These are phyloP conservation scores for Suhomyces sp. DNA, from an alignment of 805 yeast species.

Conservation along the genomic window DNA sequence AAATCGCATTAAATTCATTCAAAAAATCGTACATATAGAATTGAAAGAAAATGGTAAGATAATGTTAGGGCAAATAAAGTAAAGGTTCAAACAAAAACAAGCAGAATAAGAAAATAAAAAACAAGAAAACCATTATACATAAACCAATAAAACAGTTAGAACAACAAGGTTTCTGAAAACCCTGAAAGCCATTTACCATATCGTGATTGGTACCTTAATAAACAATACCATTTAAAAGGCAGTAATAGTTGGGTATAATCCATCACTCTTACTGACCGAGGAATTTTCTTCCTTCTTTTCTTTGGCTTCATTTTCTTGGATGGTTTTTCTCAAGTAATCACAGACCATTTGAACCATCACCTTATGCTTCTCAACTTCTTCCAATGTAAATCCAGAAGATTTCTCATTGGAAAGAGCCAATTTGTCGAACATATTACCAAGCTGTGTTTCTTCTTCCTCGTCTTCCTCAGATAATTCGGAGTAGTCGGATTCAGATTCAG, in stretches of 20 bases:
- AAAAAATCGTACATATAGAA: not conserved
- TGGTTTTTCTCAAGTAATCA: conserved; percentile 25
- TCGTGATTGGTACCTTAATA: no score
- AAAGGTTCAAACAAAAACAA: not conserved
- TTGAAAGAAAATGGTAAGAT: not conserved
- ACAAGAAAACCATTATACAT: not conserved
- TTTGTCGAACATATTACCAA: conserved; percentile 13
- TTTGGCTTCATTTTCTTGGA: conserved; percentile 11
- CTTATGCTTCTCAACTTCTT: conserved; percentile 35
- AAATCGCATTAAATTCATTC: not conserved
- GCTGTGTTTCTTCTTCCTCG: conserved; percentile 12
- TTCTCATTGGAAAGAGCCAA: conserved; percentile 11
- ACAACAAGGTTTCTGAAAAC: no score
- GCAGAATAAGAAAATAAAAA: not conserved
- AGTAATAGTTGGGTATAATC: conserved; percentile 41
- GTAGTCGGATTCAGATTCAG: conserved; percentile 6
- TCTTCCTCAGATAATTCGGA: conserved; percentile 10
- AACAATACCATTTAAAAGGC: conserved; percentile 29
- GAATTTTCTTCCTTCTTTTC: conserved; percentile 5
- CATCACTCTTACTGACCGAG: conserved; percentile 12
- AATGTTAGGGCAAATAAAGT: not conserved
- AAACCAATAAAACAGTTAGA: no score
- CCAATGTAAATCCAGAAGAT: conserved; percentile 18
- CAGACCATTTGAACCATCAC: conserved; percentile 36
- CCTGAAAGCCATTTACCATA: no score